Conservation (phyloP, 441 rosid species). For the Mallotus repandus region DNA sequence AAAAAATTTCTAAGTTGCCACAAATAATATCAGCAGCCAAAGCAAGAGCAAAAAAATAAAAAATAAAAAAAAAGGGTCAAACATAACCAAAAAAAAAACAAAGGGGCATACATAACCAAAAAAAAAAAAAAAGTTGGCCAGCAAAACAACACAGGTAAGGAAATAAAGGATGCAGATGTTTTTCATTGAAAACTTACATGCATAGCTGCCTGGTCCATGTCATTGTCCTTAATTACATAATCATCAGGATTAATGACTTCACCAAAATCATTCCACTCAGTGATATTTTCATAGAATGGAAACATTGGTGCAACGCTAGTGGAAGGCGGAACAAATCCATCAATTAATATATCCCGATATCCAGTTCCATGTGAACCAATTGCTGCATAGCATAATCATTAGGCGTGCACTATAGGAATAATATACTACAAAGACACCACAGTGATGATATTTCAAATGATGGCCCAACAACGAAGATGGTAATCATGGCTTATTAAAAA, state of each 20-base stretch:
- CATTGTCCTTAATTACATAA: slow-evolving; percentile 82
- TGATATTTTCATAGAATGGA: slow-evolving; percentile 74
- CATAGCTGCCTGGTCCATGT: slow-evolving; percentile 69
- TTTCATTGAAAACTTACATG: slow-evolving; percentile 46
- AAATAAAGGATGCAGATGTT: slow-evolving; percentile 25
- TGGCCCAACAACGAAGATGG: background rate
- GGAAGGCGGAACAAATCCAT: slow-evolving; percentile 90
- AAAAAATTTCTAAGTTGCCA: background rate
- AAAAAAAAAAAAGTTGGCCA: background rate
- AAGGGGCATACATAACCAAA: too few species aligned
- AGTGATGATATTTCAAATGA: background rate
- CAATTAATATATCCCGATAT: slow-evolving; percentile 74
- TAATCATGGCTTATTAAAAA: slow-evolving; percentile 3
- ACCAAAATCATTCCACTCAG: slow-evolving; percentile 97
- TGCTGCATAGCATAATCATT: slow-evolving; percentile 35
- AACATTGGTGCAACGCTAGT: slow-evolving; percentile 91
- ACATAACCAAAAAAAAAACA: too few species aligned
- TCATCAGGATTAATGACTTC: slow-evolving; percentile 97
- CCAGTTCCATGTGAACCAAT: slow-evolving; percentile 60
- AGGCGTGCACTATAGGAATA: slow-evolving; percentile 8
- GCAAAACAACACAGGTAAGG: slow-evolving; percentile 11
- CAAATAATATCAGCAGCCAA: background rate
- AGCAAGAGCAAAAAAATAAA: background rate
- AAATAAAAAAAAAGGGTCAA: background rate
- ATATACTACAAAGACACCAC: background rate